phyloP scores from a whole-genome alignment of 345 rosid genomes.

The Erodium maritimum region DNA sequence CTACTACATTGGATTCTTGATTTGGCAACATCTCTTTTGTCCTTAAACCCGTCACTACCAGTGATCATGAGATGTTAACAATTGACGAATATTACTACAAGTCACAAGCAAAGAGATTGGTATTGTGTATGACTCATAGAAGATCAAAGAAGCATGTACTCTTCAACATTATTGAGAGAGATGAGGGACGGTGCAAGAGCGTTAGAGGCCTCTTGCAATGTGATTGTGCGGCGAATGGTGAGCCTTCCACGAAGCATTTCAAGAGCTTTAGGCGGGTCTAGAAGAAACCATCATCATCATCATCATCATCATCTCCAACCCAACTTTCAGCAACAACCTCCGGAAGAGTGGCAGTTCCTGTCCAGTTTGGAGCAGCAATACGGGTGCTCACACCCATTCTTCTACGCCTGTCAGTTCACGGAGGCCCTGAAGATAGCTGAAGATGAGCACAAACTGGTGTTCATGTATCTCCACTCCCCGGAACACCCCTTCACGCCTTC shows the following conservation, averaged over 20 bases:
- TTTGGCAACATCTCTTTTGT: no score
- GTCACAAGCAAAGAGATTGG: no score
- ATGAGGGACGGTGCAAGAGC: conserved; percentile 13
- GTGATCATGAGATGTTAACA: no score
- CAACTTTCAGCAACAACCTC: conserved; percentile 17
- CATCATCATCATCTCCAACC: conserved; percentile 12
- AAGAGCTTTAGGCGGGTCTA: conserved; percentile 26
- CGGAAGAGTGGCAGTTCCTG: conserved; percentile 40
- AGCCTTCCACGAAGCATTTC: conserved; percentile 35
- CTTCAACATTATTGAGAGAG: conserved; percentile 2
- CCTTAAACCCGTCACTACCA: no score
- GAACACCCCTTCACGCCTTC: conserved; percentile 46
- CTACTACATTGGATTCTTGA: no score
- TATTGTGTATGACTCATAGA: no score
- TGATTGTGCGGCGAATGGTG: conserved; percentile 36
- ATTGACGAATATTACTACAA: no score
- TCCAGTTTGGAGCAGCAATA: conserved; percentile 36
- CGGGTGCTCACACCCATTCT: conserved; percentile 42
- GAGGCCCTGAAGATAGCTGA: conserved; percentile 43
- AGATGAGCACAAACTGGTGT: conserved; percentile 40
- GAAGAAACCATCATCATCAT: conserved; percentile 23
- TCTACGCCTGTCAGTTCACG: conserved; percentile 30
- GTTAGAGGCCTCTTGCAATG: conserved; percentile 19
- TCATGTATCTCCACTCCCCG: conserved; percentile 43
- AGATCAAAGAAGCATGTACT: conserved; percentile 13